Percentiles rank a stretch among this genome's conserved stretches.
Evolutionary conservation across 1,284 basidiomycete species (phyloP).

Genomic region (Cutaneotrichosporon dermatis): DNA sequence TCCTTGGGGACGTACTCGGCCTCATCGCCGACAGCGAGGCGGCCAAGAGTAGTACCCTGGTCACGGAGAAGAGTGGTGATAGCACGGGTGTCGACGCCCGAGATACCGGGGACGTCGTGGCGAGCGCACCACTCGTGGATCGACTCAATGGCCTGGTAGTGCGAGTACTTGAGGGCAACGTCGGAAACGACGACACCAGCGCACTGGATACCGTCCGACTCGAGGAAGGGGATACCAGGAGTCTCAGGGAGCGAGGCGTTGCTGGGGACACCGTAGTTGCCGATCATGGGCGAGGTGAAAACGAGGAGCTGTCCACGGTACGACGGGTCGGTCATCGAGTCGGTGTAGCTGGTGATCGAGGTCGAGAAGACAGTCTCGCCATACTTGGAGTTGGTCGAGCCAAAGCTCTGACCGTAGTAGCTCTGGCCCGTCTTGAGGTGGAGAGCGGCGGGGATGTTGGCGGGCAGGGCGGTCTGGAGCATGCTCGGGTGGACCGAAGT

Average conservation of each 20-base stretch:
- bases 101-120: constrained; percentile 85
- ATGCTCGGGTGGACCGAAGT: constrained; percentile 24
- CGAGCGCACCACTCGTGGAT: constrained; percentile 90
- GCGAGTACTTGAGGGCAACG: constrained; percentile 92
- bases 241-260: constrained; percentile 74
- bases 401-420: constrained; percentile 85
- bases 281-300: constrained; percentile 96
- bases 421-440: constrained; percentile 92
- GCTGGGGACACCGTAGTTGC: constrained; percentile 92
- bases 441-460: constrained; percentile 68
- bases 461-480: constrained; percentile 32
- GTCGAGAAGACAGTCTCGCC: constrained; percentile 99
- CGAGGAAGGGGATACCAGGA: constrained; percentile 85
- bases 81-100: constrained; percentile 95
- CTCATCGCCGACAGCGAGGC: constrained; percentile 78
- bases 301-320: constrained; percentile 97
- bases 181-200: constrained; percentile 90
- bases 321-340: constrained; percentile 99
- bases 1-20: constrained; percentile 59
- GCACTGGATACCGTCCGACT: constrained; percentile 85
- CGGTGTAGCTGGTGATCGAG: constrained; percentile 97
- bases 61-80: constrained; percentile 90
- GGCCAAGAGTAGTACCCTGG: constrained; percentile 94
- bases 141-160: constrained; percentile 90
- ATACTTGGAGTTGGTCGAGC: constrained; percentile 78